phyloP scores from a whole-genome alignment of 257 asterid species.

The Fraxinus quadrangulata region DNA sequence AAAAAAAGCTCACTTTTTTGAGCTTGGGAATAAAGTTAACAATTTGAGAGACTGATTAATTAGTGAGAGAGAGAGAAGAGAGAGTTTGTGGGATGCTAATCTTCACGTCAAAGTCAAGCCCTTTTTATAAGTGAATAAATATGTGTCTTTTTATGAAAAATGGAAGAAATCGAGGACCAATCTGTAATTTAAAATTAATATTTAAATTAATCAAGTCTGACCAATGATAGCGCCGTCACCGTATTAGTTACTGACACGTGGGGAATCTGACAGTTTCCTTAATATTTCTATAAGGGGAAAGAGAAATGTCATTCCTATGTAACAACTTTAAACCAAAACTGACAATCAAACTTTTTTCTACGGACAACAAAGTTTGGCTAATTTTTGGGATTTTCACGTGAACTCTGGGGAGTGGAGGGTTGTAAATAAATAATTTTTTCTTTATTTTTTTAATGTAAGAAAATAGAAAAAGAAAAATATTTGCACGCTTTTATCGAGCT shows the following conservation, averaged over 20 bases:
- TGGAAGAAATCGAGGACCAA: constrained; percentile 33
- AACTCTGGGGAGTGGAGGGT: background rate
- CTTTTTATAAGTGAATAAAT: constrained; percentile 35
- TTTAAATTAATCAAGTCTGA: background rate
- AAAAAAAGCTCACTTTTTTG: constrained; percentile 20
- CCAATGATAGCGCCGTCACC: constrained; percentile 39
- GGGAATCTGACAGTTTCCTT: constrained; percentile 37
- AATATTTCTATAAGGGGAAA: constrained; percentile 48
- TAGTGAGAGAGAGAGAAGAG: background rate
- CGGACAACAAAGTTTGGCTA: constrained; percentile 22
- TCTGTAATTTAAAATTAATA: constrained; percentile 16
- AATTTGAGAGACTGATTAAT: constrained; percentile 13
- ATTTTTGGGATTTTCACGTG: constrained; percentile 23
- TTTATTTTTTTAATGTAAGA: background rate
- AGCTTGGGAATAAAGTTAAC: constrained; percentile 27
- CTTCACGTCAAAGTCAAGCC: constrained; percentile 37
- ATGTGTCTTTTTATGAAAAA: background rate
- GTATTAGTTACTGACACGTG: constrained; percentile 55
- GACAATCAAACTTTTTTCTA: constrained; percentile 21
- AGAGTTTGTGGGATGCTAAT: constrained; percentile 14
- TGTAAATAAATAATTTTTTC: background rate
- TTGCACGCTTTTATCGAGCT: constrained; percentile 12
- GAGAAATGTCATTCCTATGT: constrained; percentile 35
- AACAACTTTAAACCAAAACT: constrained; percentile 41
- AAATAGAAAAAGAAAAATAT: background rate